Evolutionary conservation across 2,329 filamentous ascomycete species (phyloP).

Genomic region (Aplosporella prunicola): DNA sequence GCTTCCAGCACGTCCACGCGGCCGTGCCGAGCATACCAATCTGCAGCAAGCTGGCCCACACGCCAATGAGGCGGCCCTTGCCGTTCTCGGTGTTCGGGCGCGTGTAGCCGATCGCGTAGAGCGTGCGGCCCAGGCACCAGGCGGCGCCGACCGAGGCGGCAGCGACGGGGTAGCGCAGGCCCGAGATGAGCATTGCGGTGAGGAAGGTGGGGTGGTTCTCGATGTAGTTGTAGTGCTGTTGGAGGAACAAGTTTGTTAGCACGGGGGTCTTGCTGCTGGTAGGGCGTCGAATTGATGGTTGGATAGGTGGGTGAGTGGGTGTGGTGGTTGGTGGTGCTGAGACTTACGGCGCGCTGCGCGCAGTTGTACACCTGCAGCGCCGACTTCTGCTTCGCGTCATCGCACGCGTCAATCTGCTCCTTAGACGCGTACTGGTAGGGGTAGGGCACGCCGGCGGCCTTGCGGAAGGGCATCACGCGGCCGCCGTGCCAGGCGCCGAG

Average conservation of each 20-base stretch:
- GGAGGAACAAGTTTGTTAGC: no score
- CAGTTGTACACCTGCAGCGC: conserved; percentile 38
- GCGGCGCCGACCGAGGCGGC: conserved; percentile 36
- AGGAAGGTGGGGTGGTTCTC: conserved; percentile 48
- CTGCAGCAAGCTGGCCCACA: conserved; percentile 1
- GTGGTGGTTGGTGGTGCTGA: no score
- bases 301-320: not conserved
- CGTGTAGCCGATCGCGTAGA: conserved; percentile 43
- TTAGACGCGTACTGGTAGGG: conserved; percentile 50
- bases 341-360: conserved; percentile 27
- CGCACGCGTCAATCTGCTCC: conserved; percentile 39
- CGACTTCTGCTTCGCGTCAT: conserved; percentile 31
- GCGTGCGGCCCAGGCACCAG: conserved; percentile 42
- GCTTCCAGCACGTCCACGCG: conserved; percentile 2
- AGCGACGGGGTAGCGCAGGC: conserved; percentile 43
- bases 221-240: conserved; percentile 51
- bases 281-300: not conserved
- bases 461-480: conserved; percentile 40
- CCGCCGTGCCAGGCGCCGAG: conserved; percentile 43
- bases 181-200: conserved; percentile 43
- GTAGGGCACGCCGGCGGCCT: conserved; percentile 45
- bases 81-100: conserved; percentile 29
- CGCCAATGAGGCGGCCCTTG: conserved; percentile 29
- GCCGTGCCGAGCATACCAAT: conserved; percentile 5
- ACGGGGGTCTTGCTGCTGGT: no score